Percentiles rank a stretch among this genome's conserved stretches.
phyloP scores from a whole-genome alignment of 2,329 filamentous ascomycete species.

The Pseudopyricularia cyperi region DNA sequence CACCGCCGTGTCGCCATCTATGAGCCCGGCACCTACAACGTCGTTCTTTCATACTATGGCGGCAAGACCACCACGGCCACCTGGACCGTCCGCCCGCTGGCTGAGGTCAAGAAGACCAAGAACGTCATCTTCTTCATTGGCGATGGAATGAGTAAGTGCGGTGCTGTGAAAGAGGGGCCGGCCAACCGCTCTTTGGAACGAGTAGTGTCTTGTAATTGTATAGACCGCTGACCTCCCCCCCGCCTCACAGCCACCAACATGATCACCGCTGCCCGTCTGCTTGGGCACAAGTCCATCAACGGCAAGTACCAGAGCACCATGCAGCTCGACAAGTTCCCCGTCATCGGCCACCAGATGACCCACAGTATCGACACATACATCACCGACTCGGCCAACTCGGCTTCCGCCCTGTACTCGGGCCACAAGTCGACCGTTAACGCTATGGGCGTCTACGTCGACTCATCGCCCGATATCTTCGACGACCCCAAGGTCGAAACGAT shows the following conservation, averaged over 20 bases:
- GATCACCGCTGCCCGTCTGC: constrained; percentile 67
- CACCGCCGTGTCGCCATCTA: constrained; percentile 65
- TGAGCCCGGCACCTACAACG: constrained; percentile 68
- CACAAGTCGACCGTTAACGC: constrained; percentile 79
- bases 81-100: constrained; percentile 64
- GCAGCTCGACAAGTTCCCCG: constrained; percentile 70
- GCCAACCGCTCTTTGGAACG: not conserved
- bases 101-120: constrained; percentile 61
- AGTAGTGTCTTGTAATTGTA: not conserved
- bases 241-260: constrained; percentile 48
- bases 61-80: constrained; percentile 54
- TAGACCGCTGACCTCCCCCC: not conserved
- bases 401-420: constrained; percentile 67
- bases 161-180: not conserved
- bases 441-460: constrained; percentile 69
- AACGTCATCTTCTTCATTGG: constrained; percentile 81
- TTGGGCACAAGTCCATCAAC: constrained; percentile 73
- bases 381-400: constrained; percentile 77
- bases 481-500: constrained; percentile 82
- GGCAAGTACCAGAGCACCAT: constrained; percentile 68
- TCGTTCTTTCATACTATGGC: constrained; percentile 64
- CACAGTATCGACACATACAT: constrained; percentile 78
- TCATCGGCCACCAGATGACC: constrained; percentile 82
- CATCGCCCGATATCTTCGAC: constrained; percentile 58
- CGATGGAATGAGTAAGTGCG: constrained; percentile 41